Evolutionary conservation across 116 monocot species (phyloP).

Genomic region (Papilionanthe hybrid): DNA sequence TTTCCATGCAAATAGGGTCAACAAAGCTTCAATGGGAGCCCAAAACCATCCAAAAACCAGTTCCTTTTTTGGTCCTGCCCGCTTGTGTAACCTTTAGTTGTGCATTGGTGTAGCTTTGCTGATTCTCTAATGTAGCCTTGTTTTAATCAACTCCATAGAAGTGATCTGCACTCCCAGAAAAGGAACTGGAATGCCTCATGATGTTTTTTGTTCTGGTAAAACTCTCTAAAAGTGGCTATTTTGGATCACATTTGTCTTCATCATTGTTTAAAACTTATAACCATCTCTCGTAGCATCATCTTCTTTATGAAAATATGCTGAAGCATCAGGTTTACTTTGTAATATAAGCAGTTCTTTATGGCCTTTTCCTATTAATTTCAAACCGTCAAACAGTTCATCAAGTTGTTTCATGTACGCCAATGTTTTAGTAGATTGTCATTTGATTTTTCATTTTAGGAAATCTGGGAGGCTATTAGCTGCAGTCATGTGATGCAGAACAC

Average conservation of each 20-base stretch:
- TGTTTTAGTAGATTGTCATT: conserved; percentile 5
- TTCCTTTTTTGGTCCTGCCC: too few species aligned
- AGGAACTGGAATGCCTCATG: not conserved
- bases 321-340: not conserved
- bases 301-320: not conserved
- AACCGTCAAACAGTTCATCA: not conserved
- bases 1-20: too few species aligned
- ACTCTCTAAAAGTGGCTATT: not conserved
- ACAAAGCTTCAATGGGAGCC: too few species aligned
- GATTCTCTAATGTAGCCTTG: too few species aligned
- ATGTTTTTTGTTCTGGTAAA: not conserved
- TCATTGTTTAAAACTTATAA: not conserved
- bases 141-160: too few species aligned
- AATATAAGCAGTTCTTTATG: not conserved
- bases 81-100: too few species aligned
- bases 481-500: not conserved
- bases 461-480: not conserved
- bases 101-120: too few species aligned
- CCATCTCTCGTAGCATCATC: not conserved
- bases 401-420: not conserved
- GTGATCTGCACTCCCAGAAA: too few species aligned
- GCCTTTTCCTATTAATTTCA: not conserved
- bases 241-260: not conserved
- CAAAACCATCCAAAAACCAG: too few species aligned
- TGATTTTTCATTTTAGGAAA: conserved; percentile 2